Percentiles rank a stretch among this genome's conserved stretches.
Conservation (phyloP, 2,329 filamentous ascomycete genomes). For the Xylaria sp. region DNA sequence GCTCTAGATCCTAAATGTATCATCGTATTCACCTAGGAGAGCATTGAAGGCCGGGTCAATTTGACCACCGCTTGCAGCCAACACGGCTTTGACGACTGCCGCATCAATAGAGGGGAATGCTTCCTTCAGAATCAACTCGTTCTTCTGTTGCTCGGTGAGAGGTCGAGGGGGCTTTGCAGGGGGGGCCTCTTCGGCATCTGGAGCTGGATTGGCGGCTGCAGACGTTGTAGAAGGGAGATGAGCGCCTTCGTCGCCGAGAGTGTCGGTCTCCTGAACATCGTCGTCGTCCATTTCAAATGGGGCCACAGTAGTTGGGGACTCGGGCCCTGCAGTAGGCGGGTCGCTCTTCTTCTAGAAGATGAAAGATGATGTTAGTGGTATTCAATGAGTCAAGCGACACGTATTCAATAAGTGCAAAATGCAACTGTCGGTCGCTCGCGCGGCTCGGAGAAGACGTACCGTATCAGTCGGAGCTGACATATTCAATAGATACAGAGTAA, state of each 20-base stretch:
- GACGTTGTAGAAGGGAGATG: conserved; percentile 33
- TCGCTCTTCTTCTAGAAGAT: conserved; percentile 46
- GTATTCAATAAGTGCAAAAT: conserved; percentile 10
- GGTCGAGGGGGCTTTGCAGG: conserved; percentile 88
- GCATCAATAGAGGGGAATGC: conserved; percentile 86
- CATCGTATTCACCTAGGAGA: conserved; percentile 66
- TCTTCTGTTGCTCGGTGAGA: conserved; percentile 78
- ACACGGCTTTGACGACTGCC: conserved; percentile 81
- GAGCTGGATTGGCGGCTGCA: conserved; percentile 41
- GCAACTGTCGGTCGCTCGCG: conserved; percentile 14
- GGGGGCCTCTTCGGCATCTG: conserved; percentile 41
- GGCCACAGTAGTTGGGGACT: conserved; percentile 67
- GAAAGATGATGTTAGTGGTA: conserved; percentile 1
- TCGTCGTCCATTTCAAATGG: conserved; percentile 73
- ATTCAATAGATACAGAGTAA: conserved; percentile 11
- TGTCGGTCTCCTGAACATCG: conserved; percentile 64
- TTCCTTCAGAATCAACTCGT: conserved; percentile 85
- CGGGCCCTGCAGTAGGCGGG: conserved; percentile 48
- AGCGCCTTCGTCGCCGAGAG: conserved; percentile 48
- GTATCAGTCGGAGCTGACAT: conserved; percentile 40
- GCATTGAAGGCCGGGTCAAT: conserved; percentile 97
- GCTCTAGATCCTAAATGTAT: no score
- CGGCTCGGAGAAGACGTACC: conserved; percentile 32
- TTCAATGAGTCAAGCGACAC: neutral
- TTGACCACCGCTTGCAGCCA: conserved; percentile 81